Conservation (phyloP, 2,329 filamentous ascomycete species). For the Colletotrichum endophyticum region DNA sequence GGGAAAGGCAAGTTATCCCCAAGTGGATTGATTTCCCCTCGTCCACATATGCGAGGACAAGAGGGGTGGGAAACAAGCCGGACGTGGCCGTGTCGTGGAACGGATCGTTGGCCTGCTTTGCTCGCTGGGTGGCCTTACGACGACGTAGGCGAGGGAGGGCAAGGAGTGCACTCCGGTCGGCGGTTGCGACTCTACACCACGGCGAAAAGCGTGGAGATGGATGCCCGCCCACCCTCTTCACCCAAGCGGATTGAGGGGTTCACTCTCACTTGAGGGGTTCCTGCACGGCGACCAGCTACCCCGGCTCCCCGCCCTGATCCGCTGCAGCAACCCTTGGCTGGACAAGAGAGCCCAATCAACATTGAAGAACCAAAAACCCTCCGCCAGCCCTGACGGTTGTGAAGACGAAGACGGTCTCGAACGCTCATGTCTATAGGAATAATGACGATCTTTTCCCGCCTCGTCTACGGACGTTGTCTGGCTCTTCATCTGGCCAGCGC, state of each 20-base stretch:
- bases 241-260: neutral
- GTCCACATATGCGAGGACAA: neutral
- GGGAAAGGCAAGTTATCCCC: neutral
- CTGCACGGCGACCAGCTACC: slow-evolving; percentile 3
- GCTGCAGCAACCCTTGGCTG: neutral
- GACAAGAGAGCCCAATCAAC: neutral
- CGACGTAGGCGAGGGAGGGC: neutral
- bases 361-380: neutral
- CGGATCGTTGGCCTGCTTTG: neutral
- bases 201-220: neutral
- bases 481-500: neutral
- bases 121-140: neutral
- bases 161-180: neutral
- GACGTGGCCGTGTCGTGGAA: neutral
- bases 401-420: neutral
- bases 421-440: neutral
- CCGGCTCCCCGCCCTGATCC: slow-evolving; percentile 10
- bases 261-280: slow-evolving; percentile 7
- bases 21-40: neutral
- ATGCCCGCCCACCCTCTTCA: neutral
- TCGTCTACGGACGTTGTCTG: neutral
- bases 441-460: neutral
- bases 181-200: neutral
- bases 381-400: neutral
- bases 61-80: slow-evolving; percentile 10